Evolutionary conservation across 2,329 filamentous ascomycete species (phyloP).

Genomic region (Colletotrichum incanum): DNA sequence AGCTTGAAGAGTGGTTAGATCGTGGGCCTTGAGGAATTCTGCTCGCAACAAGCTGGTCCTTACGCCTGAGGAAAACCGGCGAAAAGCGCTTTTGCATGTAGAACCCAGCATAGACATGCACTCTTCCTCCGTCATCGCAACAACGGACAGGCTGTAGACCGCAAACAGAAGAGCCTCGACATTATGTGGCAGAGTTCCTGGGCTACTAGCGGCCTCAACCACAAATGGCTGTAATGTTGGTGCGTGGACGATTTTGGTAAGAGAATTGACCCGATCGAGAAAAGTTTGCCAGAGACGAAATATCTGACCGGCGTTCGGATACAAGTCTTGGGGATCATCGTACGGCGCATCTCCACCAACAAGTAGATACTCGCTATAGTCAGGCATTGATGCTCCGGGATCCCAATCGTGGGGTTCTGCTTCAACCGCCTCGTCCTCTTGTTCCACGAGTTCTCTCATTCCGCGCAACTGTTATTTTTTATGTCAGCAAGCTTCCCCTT

Average conservation of each 20-base stretch:
- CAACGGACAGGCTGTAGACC: constrained; percentile 72
- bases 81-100: constrained; percentile 63
- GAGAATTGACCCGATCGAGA: constrained; percentile 80
- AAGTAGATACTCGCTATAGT: constrained; percentile 33
- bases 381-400: constrained; percentile 33
- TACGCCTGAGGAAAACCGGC: constrained; percentile 66
- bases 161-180: constrained; percentile 76
- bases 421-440: constrained; percentile 7
- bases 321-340: constrained; percentile 18
- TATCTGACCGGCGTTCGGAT: constrained; percentile 22
- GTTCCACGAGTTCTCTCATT: constrained; percentile 27
- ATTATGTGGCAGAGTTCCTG: constrained; percentile 37
- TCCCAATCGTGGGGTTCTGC: constrained; percentile 24
- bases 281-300: constrained; percentile 81
- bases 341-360: constrained; percentile 11
- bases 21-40: constrained; percentile 72
- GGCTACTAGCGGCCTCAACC: constrained; percentile 49
- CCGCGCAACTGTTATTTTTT: constrained; percentile 5
- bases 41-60: constrained; percentile 64
- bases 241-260: constrained; percentile 80
- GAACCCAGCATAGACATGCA: constrained; percentile 66
- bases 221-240: constrained; percentile 64
- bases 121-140: constrained; percentile 71
- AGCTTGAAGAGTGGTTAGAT: constrained; percentile 72
- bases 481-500: background rate